phyloP scores from a whole-genome alignment of 805 yeast species.

The Candida dendrica region DNA sequence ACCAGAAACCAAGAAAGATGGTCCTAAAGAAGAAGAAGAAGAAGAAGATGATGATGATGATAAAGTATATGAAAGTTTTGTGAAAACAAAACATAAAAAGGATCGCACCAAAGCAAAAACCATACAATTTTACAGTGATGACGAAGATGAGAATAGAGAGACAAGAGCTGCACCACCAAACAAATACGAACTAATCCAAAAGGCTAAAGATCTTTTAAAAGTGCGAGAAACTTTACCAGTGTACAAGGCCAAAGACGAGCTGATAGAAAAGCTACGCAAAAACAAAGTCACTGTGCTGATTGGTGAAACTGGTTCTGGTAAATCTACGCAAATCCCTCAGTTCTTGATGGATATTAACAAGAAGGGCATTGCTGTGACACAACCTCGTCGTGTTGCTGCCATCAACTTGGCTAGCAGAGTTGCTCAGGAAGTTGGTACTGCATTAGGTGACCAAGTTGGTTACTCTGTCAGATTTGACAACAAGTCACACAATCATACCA shows the following conservation, averaged over 20 bases:
- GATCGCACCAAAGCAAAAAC: slow-evolving; percentile 14
- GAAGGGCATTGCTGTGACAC: slow-evolving; percentile 80
- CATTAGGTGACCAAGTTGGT: slow-evolving; percentile 78
- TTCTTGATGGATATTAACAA: slow-evolving; percentile 50
- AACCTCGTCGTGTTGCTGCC: slow-evolving; percentile 97
- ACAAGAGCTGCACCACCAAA: slow-evolving; percentile 11
- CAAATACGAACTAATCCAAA: slow-evolving; percentile 24
- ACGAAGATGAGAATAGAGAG: slow-evolving; percentile 25
- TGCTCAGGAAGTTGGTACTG: slow-evolving; percentile 76
- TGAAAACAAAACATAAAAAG: slow-evolving; percentile 1
- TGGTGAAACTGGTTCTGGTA: slow-evolving; percentile 98
- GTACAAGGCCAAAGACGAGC: slow-evolving; percentile 58
- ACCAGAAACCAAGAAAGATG: neutral
- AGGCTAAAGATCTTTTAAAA: slow-evolving; percentile 38
- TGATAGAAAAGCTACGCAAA: slow-evolving; percentile 44
- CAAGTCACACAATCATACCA: slow-evolving; percentile 49
- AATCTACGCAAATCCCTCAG: slow-evolving; percentile 95
- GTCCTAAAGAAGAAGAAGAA: neutral
- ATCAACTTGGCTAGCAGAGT: slow-evolving; percentile 90
- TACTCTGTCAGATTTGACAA: slow-evolving; percentile 90
- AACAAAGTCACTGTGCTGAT: slow-evolving; percentile 73
- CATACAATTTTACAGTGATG: slow-evolving; percentile 30
- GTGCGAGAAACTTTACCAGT: slow-evolving; percentile 65
- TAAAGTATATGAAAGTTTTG: neutral
- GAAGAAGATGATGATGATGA: neutral